Base-by-base conservation (phyloP, 228 moss, liverwort and hornwort genomes). In the Sphagnum magellanicum region DNA sequence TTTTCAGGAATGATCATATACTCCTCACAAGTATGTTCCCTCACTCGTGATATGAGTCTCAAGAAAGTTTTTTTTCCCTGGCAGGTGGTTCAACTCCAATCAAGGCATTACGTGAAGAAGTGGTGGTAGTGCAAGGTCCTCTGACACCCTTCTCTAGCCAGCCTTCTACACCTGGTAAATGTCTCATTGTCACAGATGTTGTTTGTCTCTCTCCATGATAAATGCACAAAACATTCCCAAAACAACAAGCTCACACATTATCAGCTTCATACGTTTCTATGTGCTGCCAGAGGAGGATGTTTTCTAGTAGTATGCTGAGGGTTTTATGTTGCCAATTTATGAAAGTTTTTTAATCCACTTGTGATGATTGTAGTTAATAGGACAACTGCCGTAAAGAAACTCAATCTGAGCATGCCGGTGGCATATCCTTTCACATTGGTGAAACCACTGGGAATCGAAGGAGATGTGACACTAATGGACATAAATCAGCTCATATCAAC, bases 341-440 rank as follows among this genome's bases (percentile, higher is more conserved):
- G 55, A 32, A 2, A 32, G 32, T 32, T 32, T 32, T 32, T 32
- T 32, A 32, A 32, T 32, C 32, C 32, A 32, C 47, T 63, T 16
- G 16, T 16, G 8, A 48, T 16, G 63, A n/a, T 62, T 12, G 49
- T 74, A 79, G 79, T 63, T 71, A 59, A 71, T 48, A 14, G 50
- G 52, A 68, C 51, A 66, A n/a, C 32, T 51, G 68, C 63, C 59
- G 16, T 49, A 6, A 68, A 53, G 15, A 71, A 72, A 49, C 72
- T 75, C 10, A 72, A 63, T 32, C 10, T 57, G 4, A 67, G 68
- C 10, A 67, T 71, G 15, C 79, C 79, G 0, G 79, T 80, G 5
- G 79, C 73, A 6, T 80, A 80, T 50, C 79, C 79, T 16, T 80
- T 80, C 69, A 73, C 79, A 12, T 69, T 80, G 16, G 50, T 80